Percentiles rank a stretch among this genome's conserved stretches.
Evolutionary conservation across 2,329 filamentous ascomycete genomes (phyloP).

Genomic region (Cladosporium sp.): DNA sequence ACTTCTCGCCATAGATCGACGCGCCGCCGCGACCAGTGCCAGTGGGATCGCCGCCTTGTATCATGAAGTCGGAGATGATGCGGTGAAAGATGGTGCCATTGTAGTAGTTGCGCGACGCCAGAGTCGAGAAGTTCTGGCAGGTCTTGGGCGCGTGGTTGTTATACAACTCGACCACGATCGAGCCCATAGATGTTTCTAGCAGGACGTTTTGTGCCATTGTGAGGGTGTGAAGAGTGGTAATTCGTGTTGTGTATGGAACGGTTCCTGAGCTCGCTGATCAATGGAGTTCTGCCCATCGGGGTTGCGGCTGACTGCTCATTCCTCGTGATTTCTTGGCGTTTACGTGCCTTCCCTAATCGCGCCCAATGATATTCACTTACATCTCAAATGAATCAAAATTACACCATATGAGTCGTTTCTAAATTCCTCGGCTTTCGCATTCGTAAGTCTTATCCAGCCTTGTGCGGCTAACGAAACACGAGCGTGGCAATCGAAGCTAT

Average conservation of each 20-base stretch:
- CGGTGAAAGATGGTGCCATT: constrained; percentile 82
- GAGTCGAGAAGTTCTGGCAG: constrained; percentile 66
- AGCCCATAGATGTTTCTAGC: constrained; percentile 84
- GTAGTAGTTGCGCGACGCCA: constrained; percentile 83
- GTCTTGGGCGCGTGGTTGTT: constrained; percentile 71
- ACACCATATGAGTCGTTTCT: no score
- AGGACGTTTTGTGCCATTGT: constrained; percentile 72
- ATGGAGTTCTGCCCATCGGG: constrained; percentile 1
- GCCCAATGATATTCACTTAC: no score
- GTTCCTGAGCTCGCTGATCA: no score
- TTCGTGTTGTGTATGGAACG: no score
- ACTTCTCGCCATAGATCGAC: constrained; percentile 90
- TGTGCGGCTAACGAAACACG: no score
- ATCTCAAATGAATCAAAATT: no score
- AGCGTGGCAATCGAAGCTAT: no score
- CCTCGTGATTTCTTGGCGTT: no score
- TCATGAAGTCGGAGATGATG: constrained; percentile 94
- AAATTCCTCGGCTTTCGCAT: no score
- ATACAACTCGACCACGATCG: constrained; percentile 86
- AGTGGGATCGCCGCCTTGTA: constrained; percentile 81
- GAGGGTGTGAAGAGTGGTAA: neutral
- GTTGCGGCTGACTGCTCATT: no score
- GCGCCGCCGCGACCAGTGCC: constrained; percentile 85
- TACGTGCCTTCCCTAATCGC: no score
- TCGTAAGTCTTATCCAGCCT: no score